Evolutionary conservation across 2,329 filamentous ascomycete genomes (phyloP).

Genomic region (Fusarium camptoceras): DNA sequence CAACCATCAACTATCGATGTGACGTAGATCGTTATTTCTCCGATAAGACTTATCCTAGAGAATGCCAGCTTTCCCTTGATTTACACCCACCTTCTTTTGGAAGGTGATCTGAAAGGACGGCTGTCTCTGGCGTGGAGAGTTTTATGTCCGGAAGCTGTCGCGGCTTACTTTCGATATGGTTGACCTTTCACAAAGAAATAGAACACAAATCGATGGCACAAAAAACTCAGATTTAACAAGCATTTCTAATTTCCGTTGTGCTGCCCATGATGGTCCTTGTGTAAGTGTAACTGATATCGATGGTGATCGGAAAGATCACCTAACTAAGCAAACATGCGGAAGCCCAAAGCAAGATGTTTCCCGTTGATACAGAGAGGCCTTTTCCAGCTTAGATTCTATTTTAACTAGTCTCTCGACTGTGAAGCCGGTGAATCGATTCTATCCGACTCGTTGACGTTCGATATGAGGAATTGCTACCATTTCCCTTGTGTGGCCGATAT

Average conservation of each 20-base stretch:
- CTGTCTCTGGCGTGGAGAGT: not conserved
- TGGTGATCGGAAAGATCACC: not conserved
- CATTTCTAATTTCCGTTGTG: not conserved
- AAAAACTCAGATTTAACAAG: not conserved
- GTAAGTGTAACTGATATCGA: not conserved
- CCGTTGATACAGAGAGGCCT: too few species aligned
- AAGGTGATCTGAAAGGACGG: not conserved
- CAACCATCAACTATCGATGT: not conserved
- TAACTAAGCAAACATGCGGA: not conserved
- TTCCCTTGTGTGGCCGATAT: too few species aligned
- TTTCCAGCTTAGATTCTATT: too few species aligned
- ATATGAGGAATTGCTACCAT: too few species aligned
- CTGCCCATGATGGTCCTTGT: not conserved
- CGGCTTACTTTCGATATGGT: not conserved
- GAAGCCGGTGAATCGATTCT: too few species aligned
- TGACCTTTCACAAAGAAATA: not conserved
- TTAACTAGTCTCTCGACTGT: too few species aligned
- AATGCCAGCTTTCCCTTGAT: not conserved
- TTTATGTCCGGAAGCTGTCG: not conserved
- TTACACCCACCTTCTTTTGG: not conserved
- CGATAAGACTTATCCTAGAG: not conserved
- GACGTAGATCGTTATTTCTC: constrained; percentile 1
- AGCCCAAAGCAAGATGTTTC: fast-evolving
- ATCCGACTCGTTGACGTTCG: too few species aligned
- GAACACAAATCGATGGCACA: fast-evolving